Percentiles rank a stretch among this genome's conserved stretches.
Evolutionary conservation across 225 moss, liverwort and hornwort species (phyloP).

Genomic region (Bryum argenteum): DNA sequence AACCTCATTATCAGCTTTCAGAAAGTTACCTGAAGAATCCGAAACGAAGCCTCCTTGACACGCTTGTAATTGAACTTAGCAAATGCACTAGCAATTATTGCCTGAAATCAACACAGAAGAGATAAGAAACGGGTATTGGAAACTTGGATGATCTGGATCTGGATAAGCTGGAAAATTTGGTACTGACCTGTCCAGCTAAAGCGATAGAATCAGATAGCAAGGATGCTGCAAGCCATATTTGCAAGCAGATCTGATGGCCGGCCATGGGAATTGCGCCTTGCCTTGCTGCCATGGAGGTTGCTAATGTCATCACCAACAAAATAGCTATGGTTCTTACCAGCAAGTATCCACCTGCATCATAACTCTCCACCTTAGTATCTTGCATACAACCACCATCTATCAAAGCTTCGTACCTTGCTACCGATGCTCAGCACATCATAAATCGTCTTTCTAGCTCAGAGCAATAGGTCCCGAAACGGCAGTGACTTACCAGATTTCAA

Average conservation of each 20-base stretch:
- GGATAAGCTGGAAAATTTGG: neutral
- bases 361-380: neutral
- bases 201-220: slow-evolving; percentile 93
- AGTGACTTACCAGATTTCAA: slow-evolving; percentile 76
- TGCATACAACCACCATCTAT: neutral
- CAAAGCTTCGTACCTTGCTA: no score
- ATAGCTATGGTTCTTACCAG: slow-evolving; percentile 77
- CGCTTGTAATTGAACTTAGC: slow-evolving; percentile 71
- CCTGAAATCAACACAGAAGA: slow-evolving; percentile 44
- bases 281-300: slow-evolving; percentile 96
- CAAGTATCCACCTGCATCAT: slow-evolving; percentile 70
- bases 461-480: neutral
- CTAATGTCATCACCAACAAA: slow-evolving; percentile 80
- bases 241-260: slow-evolving; percentile 93
- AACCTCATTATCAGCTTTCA: neutral
- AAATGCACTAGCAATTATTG: slow-evolving; percentile 86
- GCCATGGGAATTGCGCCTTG: slow-evolving; percentile 85
- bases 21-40: slow-evolving; percentile 71
- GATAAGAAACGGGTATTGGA: slow-evolving; percentile 2
- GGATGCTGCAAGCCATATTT: slow-evolving; percentile 96
- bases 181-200: slow-evolving; percentile 85
- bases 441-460: no score
- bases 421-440: no score
- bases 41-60: slow-evolving; percentile 69
- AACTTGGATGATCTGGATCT: neutral